Conservation (phyloP, 257 asterid species). For the Cynanchum wilfordii region DNA sequence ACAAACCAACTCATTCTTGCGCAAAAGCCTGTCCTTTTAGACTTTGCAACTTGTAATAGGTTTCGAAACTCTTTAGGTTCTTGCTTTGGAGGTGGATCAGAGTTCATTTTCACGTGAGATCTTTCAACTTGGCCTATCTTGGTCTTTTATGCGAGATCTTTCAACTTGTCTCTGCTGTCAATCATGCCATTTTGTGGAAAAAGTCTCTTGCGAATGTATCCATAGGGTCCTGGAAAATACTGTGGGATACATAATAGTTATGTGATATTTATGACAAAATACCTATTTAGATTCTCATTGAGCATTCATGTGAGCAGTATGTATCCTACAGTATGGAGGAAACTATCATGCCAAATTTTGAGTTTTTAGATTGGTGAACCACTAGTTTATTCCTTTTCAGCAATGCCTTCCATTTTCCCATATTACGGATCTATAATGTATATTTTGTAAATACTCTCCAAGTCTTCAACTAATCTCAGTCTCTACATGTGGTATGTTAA, state of each 20-base stretch:
- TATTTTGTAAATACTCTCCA: not conserved
- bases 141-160: not conserved
- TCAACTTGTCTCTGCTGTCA: not conserved
- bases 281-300: no score
- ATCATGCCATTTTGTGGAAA: not conserved
- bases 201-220: not conserved
- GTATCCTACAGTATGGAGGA: not conserved
- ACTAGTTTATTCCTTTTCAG: not conserved
- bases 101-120: not conserved
- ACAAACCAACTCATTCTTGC: not conserved
- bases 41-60: not conserved
- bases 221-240: not conserved
- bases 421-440: no score
- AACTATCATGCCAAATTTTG: not conserved
- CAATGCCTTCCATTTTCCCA: not conserved
- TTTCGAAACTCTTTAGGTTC: not conserved
- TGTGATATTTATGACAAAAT: not conserved
- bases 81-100: not conserved
- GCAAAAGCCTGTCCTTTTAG: constrained; percentile 6
- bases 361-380: not conserved
- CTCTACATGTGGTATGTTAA: not conserved
- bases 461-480: not conserved
- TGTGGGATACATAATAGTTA: not conserved
- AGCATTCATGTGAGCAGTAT: not conserved
- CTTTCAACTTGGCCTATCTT: not conserved